Conservation (phyloP, 2,329 filamentous ascomycete species). For the Penicillium paneum region DNA sequence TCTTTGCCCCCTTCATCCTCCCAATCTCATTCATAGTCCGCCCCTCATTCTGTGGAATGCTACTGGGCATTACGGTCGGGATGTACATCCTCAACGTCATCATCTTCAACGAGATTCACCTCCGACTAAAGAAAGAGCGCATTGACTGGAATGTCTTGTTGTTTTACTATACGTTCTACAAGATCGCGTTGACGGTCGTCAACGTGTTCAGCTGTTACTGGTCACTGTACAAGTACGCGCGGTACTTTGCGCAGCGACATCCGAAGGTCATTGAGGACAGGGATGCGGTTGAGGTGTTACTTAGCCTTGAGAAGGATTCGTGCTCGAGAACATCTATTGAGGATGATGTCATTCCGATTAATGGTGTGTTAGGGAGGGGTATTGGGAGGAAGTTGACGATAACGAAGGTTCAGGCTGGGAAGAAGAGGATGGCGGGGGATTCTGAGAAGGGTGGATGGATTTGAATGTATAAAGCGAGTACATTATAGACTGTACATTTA, state of each 20-base stretch:
- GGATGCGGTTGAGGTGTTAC: constrained; percentile 37
- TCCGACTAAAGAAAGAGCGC: constrained; percentile 46
- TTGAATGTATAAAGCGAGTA: background rate
- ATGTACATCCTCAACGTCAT: constrained; percentile 46
- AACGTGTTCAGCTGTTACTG: constrained; percentile 45
- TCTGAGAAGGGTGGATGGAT: background rate
- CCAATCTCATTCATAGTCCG: constrained; percentile 46
- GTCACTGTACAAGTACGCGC: constrained; percentile 46
- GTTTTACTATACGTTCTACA: constrained; percentile 47
- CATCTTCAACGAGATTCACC: constrained; percentile 51
- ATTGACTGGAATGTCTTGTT: constrained; percentile 38
- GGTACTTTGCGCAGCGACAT: constrained; percentile 48
- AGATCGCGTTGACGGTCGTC: constrained; percentile 44
- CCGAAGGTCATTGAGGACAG: constrained; percentile 50
- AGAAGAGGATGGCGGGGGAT: background rate
- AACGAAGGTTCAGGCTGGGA: constrained; percentile 13
- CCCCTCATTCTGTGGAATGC: constrained; percentile 41
- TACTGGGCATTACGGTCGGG: constrained; percentile 37
- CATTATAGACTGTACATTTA: background rate
- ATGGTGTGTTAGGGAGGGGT: background rate
- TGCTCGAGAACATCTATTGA: background rate
- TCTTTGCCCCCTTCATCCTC: constrained; percentile 46
- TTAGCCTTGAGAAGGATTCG: constrained; percentile 22
- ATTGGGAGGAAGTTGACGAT: constrained; percentile 14
- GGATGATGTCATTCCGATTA: constrained; percentile 2